Base-by-base conservation (phyloP, 148 eudicot species). In the Chenopodium formosanum region DNA sequence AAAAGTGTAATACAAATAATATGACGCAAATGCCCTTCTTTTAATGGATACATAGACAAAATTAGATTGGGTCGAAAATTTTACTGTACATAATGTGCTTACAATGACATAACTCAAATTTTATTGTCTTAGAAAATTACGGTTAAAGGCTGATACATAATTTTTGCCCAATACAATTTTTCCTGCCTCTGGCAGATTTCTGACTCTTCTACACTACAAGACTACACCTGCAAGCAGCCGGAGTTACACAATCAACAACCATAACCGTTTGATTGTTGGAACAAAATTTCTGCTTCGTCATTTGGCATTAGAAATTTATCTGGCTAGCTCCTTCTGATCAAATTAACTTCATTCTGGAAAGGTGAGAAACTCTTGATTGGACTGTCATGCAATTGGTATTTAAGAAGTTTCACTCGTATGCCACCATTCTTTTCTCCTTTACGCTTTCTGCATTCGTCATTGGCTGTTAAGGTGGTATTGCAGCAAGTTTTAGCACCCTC, bases 391-490 rank as follows among this genome's bases (percentile, higher is more conserved):
- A 53, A 31, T 70, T 85, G 84, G 71, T 81, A 82, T 85, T 88
- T 93, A 31, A 82, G 74, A 20, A 87, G 79, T 86, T 93, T 93
- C 47, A 77, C 79, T 47, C 79, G 81, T 52, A 82, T 17, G 68
- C 44, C 66, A 14, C 84, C 90, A 20, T 78, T 77, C 1, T 48
- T 70, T 72, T 74, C 92, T 76, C 86, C 97, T 77, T 89, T 85
- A 65, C 97, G 97, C 80, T 93, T 93, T 82, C 84, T 90, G 63
- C 89, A 82, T 48, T 83, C 80, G 40, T 79, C 88, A 74, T 67
- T 82, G 13, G 74, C 60, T 69, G 81, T 17, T 64, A 77, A 34
- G 29, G 52, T 75, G 66, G 60, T 67, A 44, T 62, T 37, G 78
- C 77, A 81, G 48, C 64, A 52, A 14, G 81, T 10, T 46, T 74